Base-by-base conservation (phyloP, 768 basidiomycete species). In the Pleurotus ostreatus region DNA sequence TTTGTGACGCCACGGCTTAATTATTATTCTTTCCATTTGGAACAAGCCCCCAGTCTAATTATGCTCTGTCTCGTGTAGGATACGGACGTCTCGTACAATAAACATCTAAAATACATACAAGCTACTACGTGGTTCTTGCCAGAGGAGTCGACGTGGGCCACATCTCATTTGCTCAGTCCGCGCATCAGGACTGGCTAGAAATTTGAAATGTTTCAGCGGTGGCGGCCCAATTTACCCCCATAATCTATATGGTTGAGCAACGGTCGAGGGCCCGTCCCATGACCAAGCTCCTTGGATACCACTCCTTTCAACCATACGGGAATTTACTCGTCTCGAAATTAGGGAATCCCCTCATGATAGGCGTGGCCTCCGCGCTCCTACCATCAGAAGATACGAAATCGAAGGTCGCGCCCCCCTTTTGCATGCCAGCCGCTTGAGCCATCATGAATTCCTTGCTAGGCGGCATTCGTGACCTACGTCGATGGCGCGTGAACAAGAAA, bases 361-460 rank as follows among this genome's bases (percentile, higher is more conserved):
- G 48, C 13, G 15, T n/a, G 16, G n/a, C 22, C 5, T 22, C 16
- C 38, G 12, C 34, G 16, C 22, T 23, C 51, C 38, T 39, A 0
- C 18, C 20, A 6, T 38, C 34, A 5, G 51, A 39, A 4, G 16
- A 18, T 16, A 22, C 23, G 38, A 52, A 40, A 20, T 26, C 15
- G 26, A 52, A 23, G 9, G 8, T 51, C 25, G 20, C 43, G 34
- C 37, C 46, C 48, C 46, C 34, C 18, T 23, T 40, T n/a, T 9
- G 53, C 16, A 48, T 44, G 12, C 23, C 53, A 47, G 20, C 48
- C 12, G 45, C 48, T 30, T 55, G 51, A 46, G 66, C 65, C 18
- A 68, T 65, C 41, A 81, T 66, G 65, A 86, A 86, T 60, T 85
- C 84, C 15, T 82, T 74, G 13, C 84, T 84, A 3, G 86, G 86